Evolutionary conservation across 192 early-diverging fungal species (phyloP).

Genomic region (Geranomyces michiganensis): DNA sequence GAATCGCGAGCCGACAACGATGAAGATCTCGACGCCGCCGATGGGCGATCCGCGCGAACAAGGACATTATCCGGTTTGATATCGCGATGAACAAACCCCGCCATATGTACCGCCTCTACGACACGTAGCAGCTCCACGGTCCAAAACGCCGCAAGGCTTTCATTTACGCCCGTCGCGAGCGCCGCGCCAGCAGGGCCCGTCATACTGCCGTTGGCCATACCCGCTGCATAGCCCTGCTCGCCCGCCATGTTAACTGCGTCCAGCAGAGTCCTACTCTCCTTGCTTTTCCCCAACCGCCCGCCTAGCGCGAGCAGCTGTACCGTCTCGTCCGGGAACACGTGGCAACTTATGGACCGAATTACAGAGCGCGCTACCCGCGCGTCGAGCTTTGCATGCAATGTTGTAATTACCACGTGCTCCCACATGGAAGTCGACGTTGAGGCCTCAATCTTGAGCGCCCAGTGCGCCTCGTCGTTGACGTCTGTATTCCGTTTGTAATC

Average conservation of each 20-base stretch:
- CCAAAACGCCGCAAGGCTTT: constrained; percentile 53
- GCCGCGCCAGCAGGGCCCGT: not conserved
- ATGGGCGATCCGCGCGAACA: constrained; percentile 34
- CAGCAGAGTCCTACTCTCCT: constrained; percentile 28
- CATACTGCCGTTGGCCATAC: constrained; percentile 12
- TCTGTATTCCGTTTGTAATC: not conserved
- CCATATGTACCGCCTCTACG: constrained; percentile 48
- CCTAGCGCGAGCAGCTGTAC: constrained; percentile 28
- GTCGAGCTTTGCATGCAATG: constrained; percentile 31
- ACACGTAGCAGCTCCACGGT: constrained; percentile 48
- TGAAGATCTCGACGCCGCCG: too few relatives aligned
- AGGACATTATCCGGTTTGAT: constrained; percentile 54
- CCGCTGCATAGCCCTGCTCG: constrained; percentile 35
- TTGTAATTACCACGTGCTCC: constrained; percentile 44
- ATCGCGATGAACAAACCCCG: constrained; percentile 55
- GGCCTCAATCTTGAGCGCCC: constrained; percentile 37
- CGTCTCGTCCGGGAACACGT: constrained; percentile 47
- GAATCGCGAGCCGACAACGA: not conserved
- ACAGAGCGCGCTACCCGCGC: constrained; percentile 26
- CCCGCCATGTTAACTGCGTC: constrained; percentile 40
- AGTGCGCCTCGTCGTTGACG: constrained; percentile 4
- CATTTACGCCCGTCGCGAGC: constrained; percentile 43
- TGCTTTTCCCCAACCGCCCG: not conserved
- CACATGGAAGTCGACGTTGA: constrained; percentile 18
- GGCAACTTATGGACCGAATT: constrained; percentile 31